These are phyloP conservation scores for Dactylonectria estremocensis DNA, from an alignment of 2,329 filamentous ascomycete species.

Conservation along the genomic window DNA sequence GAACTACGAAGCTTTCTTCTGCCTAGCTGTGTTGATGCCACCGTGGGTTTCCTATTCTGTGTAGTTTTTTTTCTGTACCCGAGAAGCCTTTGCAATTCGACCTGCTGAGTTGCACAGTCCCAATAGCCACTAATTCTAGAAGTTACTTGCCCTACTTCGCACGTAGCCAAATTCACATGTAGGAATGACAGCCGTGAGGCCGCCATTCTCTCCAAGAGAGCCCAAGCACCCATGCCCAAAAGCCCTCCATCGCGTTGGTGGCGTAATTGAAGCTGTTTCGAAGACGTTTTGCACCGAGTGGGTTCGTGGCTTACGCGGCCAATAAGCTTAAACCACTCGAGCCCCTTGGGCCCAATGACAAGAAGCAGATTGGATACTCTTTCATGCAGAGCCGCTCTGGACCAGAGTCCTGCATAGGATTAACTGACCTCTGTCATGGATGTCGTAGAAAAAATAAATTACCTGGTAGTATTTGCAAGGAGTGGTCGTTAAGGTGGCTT, in stretches of 20 bases:
- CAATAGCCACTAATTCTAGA: neutral
- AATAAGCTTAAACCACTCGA: constrained; percentile 4
- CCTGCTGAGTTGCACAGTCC: too few species aligned
- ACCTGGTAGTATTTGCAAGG: neutral
- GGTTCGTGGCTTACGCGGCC: constrained; percentile 4
- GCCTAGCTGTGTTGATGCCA: too few species aligned
- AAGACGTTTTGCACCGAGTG: neutral
- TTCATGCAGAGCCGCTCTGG: neutral
- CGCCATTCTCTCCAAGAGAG: neutral
- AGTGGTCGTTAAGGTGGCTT: neutral
- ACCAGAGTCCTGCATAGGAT: neutral
- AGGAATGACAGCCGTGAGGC: neutral
- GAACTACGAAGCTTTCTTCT: too few species aligned
- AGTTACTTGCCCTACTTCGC: neutral
- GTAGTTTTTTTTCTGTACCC: too few species aligned
- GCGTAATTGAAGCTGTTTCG: constrained; percentile 1
- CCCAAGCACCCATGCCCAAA: neutral
- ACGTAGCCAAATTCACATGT: neutral
- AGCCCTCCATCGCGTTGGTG: neutral
- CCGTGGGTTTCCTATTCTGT: too few species aligned
- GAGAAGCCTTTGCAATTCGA: too few species aligned
- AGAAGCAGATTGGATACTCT: neutral
- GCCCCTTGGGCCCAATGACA: neutral
- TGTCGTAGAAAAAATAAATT: neutral
- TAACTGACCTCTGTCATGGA: neutral